A percentile compares a stretch with the other conserved stretches of the same genome.
Conservation (phyloP, 2,329 filamentous ascomycete genomes). For the Curvularia spicifera region DNA sequence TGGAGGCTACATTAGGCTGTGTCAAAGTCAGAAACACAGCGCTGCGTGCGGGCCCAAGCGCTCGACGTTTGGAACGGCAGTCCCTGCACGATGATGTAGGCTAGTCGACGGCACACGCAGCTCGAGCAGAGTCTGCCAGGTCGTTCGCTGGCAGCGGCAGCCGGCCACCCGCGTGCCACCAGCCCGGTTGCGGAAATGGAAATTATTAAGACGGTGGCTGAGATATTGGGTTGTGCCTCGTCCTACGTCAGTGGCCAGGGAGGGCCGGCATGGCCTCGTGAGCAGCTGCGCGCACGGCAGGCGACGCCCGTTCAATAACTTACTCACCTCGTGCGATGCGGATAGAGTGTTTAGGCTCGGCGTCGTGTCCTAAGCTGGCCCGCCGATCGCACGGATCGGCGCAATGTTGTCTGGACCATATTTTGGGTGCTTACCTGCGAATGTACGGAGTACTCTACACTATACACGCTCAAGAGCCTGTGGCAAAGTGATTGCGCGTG, state of each 20-base stretch:
- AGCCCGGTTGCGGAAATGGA: neutral
- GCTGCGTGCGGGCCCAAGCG: constrained; percentile 23
- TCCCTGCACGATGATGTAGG: constrained; percentile 31
- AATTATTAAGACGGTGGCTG: constrained; percentile 10
- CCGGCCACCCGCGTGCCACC: constrained; percentile 2
- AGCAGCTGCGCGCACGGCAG: constrained; percentile 12
- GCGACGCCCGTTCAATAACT: neutral
- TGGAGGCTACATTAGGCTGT: constrained; percentile 4
- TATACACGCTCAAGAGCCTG: constrained; percentile 11
- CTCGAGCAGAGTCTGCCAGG: constrained; percentile 2
- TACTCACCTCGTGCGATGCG: constrained; percentile 9
- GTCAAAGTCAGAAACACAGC: constrained; percentile 11
- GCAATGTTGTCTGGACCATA: constrained; percentile 16
- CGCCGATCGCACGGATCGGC: constrained; percentile 30
- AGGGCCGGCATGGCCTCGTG: constrained; percentile 28
- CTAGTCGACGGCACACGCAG: constrained; percentile 12
- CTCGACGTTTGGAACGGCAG: constrained; percentile 14
- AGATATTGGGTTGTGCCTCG: constrained; percentile 11
- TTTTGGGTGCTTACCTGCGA: constrained; percentile 19
- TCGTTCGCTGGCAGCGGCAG: constrained; percentile 15
- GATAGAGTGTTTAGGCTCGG: constrained; percentile 13
- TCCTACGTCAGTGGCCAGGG: constrained; percentile 13
- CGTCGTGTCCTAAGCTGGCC: constrained; percentile 10
- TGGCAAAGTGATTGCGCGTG: constrained; percentile 39
- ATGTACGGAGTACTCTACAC: neutral